Evolutionary conservation across 2,329 filamentous ascomycete species (phyloP).

Genomic region (Sarocladiaceae sp.): DNA sequence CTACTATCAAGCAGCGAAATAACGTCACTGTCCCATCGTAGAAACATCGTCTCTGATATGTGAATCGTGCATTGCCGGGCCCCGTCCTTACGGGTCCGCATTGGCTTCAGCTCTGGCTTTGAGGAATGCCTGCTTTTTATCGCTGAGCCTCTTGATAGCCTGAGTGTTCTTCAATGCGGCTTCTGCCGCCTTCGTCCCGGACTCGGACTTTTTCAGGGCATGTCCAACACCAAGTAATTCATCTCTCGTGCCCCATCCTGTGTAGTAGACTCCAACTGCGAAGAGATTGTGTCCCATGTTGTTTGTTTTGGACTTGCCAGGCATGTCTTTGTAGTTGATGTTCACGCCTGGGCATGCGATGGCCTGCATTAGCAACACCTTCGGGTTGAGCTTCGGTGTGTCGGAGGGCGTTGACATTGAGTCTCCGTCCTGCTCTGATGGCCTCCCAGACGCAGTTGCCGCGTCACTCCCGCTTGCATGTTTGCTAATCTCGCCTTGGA

Average conservation of each 20-base stretch:
- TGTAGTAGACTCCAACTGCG: slow-evolving; percentile 60
- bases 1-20: too few relatives aligned
- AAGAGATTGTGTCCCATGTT: slow-evolving; percentile 40
- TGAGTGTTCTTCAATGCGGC: slow-evolving; percentile 64
- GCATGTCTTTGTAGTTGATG: slow-evolving; percentile 58
- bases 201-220: slow-evolving; percentile 65
- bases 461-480: neutral
- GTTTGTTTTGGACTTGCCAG: slow-evolving; percentile 45
- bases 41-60: too few relatives aligned
- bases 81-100: neutral
- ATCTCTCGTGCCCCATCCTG: slow-evolving; percentile 63
- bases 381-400: slow-evolving; percentile 16
- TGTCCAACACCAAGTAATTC: slow-evolving; percentile 60
- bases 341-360: slow-evolving; percentile 55
- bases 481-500: slow-evolving; percentile 50
- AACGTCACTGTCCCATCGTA: too few relatives aligned
- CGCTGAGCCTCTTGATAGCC: slow-evolving; percentile 46
- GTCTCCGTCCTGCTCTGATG: slow-evolving; percentile 6
- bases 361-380: slow-evolving; percentile 24
- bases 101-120: slow-evolving; percentile 23
- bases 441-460: neutral
- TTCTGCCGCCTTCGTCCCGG: slow-evolving; percentile 61
- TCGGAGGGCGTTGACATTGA: slow-evolving; percentile 9
- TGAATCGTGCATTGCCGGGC: too few relatives aligned
- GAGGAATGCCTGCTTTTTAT: slow-evolving; percentile 42